These are phyloP conservation scores for Helotiales sp. DNA, from an alignment of 2,329 filamentous ascomycete species.

Conservation along the genomic window DNA sequence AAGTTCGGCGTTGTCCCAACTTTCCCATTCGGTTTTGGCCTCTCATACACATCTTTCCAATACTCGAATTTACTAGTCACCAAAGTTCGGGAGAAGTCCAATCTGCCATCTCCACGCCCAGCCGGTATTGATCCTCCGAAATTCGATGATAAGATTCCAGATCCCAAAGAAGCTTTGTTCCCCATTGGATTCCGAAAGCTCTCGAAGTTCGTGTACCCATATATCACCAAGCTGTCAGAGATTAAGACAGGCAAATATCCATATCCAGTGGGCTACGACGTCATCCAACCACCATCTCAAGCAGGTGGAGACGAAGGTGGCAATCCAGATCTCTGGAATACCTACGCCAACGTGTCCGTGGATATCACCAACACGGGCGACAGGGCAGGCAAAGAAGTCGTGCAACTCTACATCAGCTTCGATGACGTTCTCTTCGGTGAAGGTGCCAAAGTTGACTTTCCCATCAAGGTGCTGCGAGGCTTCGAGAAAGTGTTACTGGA, in stretches of 20 bases:
- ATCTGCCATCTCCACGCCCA: constrained; percentile 42
- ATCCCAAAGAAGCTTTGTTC: constrained; percentile 57
- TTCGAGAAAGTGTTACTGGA: constrained; percentile 68
- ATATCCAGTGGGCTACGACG: constrained; percentile 54
- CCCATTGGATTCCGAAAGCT: constrained; percentile 61
- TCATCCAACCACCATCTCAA: constrained; percentile 52
- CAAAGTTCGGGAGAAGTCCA: constrained; percentile 45
- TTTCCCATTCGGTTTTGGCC: constrained; percentile 85
- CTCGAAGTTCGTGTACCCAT: constrained; percentile 71
- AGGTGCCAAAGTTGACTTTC: constrained; percentile 57
- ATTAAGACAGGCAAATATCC: constrained; percentile 48
- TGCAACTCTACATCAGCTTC: constrained; percentile 60
- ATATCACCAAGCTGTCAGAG: constrained; percentile 46
- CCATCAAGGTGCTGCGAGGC: constrained; percentile 69
- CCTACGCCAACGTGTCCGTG: constrained; percentile 58
- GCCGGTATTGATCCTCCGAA: constrained; percentile 51
- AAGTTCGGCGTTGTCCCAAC: constrained; percentile 74
- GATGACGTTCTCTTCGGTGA: constrained; percentile 32
- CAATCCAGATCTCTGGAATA: constrained; percentile 60
- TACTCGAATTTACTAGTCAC: constrained; percentile 54
- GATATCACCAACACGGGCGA: constrained; percentile 64
- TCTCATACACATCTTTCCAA: constrained; percentile 70
- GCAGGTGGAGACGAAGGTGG: constrained; percentile 68
- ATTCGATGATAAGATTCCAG: constrained; percentile 56
- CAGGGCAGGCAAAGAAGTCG: constrained; percentile 55